phyloP scores from a whole-genome alignment of 305 asterid species.

The Ilex paraguariensis region DNA sequence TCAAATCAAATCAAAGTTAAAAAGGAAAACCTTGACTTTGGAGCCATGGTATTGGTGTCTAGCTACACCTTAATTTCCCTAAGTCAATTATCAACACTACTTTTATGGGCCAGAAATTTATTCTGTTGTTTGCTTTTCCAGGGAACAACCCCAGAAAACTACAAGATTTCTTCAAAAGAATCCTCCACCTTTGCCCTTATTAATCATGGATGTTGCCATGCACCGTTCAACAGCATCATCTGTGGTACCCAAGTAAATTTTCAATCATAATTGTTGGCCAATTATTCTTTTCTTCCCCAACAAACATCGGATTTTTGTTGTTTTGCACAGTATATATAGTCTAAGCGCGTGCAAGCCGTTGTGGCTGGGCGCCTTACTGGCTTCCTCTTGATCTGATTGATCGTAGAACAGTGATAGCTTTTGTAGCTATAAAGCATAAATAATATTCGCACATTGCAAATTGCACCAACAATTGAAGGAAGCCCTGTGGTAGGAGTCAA shows the following conservation, averaged over 20 bases:
- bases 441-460: slow-evolving; percentile 25
- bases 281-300: too few relatives aligned
- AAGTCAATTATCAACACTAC: slow-evolving; percentile 2
- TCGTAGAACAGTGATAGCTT: slow-evolving; percentile 19
- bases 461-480: slow-evolving; percentile 9
- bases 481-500: not conserved
- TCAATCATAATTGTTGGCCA: too few relatives aligned
- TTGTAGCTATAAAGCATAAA: slow-evolving; percentile 22
- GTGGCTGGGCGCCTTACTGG: slow-evolving; percentile 2
- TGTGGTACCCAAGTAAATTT: too few relatives aligned
- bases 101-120: not conserved
- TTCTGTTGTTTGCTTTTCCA: too few relatives aligned
- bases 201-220: too few relatives aligned
- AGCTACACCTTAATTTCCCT: not conserved
- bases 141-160: too few relatives aligned
- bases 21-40: slow-evolving; percentile 33
- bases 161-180: too few relatives aligned
- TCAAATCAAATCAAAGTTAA: slow-evolving; percentile 14
- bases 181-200: too few relatives aligned
- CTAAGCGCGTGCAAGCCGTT: not conserved
- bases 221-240: too few relatives aligned
- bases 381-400: slow-evolving; percentile 3
- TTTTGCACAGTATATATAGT: too few relatives aligned
- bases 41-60: not conserved
- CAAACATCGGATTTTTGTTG: too few relatives aligned